Evolutionary conservation across 352 stramenopile species (phyloP).

Genomic region (Phytophthora capsici): DNA sequence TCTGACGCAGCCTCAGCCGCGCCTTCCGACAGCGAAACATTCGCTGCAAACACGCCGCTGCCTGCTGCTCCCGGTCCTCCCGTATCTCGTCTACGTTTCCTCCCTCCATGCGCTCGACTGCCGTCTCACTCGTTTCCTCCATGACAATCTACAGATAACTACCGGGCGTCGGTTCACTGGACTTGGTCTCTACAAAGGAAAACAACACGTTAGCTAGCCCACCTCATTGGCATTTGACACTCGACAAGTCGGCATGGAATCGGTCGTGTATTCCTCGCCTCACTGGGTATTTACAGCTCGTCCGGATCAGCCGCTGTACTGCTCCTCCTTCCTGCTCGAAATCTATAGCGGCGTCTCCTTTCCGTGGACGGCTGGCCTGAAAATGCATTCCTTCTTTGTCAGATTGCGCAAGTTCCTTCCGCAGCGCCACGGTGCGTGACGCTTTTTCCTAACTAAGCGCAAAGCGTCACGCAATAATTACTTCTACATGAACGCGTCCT

Average conservation of each 20-base stretch:
- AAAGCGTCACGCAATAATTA: constrained; percentile 71
- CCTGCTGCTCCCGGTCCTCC: constrained; percentile 21
- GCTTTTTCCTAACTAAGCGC: constrained; percentile 39
- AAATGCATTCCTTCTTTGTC: constrained; percentile 33
- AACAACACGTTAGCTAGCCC: constrained; percentile 12
- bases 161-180: constrained; percentile 18
- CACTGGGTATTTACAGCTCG: constrained; percentile 30
- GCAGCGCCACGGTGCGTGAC: constrained; percentile 43
- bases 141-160: constrained; percentile 15
- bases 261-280: constrained; percentile 37
- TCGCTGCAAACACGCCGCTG: constrained; percentile 58
- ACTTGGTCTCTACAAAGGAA: constrained; percentile 1
- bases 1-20: constrained; percentile 39
- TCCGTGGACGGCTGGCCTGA: constrained; percentile 12
- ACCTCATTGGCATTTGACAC: not conserved
- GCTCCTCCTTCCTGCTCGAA: constrained; percentile 29
- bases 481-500: constrained; percentile 87
- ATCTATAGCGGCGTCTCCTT: constrained; percentile 27
- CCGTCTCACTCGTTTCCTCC: constrained; percentile 17
- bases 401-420: constrained; percentile 39
- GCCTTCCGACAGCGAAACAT: constrained; percentile 66
- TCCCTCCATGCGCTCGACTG: constrained; percentile 21
- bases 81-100: constrained; percentile 19
- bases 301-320: constrained; percentile 13
- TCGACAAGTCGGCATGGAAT: constrained; percentile 25